Conservation (phyloP, 345 rosid genomes). For the Adansonia digitata region DNA sequence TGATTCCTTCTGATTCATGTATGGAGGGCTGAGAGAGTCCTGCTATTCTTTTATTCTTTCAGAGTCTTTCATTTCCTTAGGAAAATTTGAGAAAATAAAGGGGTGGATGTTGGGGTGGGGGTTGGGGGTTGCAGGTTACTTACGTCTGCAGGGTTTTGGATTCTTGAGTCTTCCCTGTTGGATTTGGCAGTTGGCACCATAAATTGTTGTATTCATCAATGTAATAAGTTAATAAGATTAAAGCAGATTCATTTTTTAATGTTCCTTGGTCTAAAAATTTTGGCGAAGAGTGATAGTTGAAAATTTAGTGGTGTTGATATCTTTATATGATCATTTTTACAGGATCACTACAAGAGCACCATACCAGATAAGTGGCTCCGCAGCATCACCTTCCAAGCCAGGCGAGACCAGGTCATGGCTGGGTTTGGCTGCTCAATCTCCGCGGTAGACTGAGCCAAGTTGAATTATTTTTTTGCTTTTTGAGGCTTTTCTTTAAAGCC, state of each 20-base stretch:
- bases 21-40: background rate
- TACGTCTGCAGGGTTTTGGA: too few relatives aligned
- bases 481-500: slow-evolving; percentile 4
- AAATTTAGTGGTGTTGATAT: background rate
- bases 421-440: slow-evolving; percentile 56
- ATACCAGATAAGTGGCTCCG: slow-evolving; percentile 35
- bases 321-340: slow-evolving; percentile 14
- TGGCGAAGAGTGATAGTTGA: background rate
- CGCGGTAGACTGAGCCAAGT: slow-evolving; percentile 12
- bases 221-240: background rate
- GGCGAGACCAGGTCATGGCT: slow-evolving; percentile 60
- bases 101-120: too few relatives aligned
- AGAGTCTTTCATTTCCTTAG: background rate
- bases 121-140: too few relatives aligned
- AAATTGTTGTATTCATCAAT: background rate
- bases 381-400: slow-evolving; percentile 27
- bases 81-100: background rate
- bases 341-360: slow-evolving; percentile 67
- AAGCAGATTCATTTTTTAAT: background rate
- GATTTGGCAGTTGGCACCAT: too few relatives aligned
- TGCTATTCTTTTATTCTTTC: background rate
- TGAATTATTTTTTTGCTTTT: background rate
- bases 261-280: background rate
- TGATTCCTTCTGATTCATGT: background rate
- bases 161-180: too few relatives aligned